Base-by-base conservation (phyloP, 2,329 filamentous ascomycete species). In the Cercospora sp. region DNA sequence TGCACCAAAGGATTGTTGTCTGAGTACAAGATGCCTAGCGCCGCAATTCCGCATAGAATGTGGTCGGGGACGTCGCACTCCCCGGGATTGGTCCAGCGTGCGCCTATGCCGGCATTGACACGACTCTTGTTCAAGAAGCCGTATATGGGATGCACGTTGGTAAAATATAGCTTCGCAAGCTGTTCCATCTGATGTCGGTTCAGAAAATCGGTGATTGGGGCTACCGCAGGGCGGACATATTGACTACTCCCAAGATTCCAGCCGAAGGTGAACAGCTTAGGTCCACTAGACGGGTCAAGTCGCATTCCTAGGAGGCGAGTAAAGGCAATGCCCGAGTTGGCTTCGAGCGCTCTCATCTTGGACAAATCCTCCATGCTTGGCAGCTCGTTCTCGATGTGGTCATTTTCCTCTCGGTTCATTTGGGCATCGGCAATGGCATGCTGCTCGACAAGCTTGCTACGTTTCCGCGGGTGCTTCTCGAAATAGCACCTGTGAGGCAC, bases 251-350 rank as follows among this genome's bases (percentile, higher is more conserved):
- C 81, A 13, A 82, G 75, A 72, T 88, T 88, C 86, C 86, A 88
- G 0, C 83, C 85, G 73, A 88, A 88, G 0, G 85, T 81, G 70
- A 86, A 84, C 65, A 87, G 78, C 58, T 84, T 80, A 0, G 86
- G 85, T 1, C 84, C 85, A 71, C 82, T 83, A 4, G 82, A 82
- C 0, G 85, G 83, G 72, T 88, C 85, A 21, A 87, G 79, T 53
- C 82, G 81, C 53, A 86, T 79, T 0, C 83, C 86, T 40, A 88
- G 77, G 24, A 82, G 80, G 64, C 85, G 78, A 8, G 87, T 82
- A 73, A 88, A 88, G 0, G 85, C 85, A 0, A 86, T 84, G 0
- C 85, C 85, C 0, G 85, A 87, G 69, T 88, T 88, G 40, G 84
- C 86, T 70, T 88, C 85, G 3, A 87, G 77, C 0, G 84, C 84